Base-by-base conservation (phyloP, 1,139 yeast genomes). In the Insectozyma bohioensis region DNA sequence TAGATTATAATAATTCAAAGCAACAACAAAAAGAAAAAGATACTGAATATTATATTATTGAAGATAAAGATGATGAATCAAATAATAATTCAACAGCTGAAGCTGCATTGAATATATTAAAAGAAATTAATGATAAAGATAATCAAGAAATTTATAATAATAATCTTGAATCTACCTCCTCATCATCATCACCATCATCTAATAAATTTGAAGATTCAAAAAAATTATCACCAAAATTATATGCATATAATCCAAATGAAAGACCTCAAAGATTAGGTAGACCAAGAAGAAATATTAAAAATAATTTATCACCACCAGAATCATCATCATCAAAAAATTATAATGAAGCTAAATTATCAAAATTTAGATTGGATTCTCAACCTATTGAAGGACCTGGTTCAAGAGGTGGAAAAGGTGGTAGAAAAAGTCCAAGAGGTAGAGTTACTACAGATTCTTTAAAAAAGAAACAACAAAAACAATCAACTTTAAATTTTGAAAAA, bases 341-440 rank as follows among this genome's bases (percentile, higher is more conserved):
- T 32, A 57, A 54, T 22, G 58, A 60, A 31, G 51, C 72, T 8
- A 51, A 61, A 18, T 45, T 63, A 21, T 57, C 69, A 31, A 56
- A 56, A 41, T 67, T 67, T 36, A 43, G 72, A 14, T 49, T 67
- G 11, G 72, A 67, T 42, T 45, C 52, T 14, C 48, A 51, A 20
- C 74, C 74, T 1, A 46, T 67, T 1, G 64, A 56, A 36, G 74
- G 74, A 0, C 71, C 72, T 0, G 74, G 74, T 1, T 66, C 72
- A 3, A 50, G 73, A 9, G 74, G 74, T 3, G 74, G 73, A 1
- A 56, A 52, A 33, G 50, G 50, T 2, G 41, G 42, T 1, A 36
- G 51, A 26, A 45, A 49, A 22, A 36, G 42, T 5, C 58, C 61
- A 10, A 48, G 56, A 24, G 71, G 72, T 0, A 49, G 53, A 38